These are phyloP conservation scores for Verticillium alfalfae DNA, from an alignment of 2,329 filamentous ascomycete genomes.

Conservation along the genomic window DNA sequence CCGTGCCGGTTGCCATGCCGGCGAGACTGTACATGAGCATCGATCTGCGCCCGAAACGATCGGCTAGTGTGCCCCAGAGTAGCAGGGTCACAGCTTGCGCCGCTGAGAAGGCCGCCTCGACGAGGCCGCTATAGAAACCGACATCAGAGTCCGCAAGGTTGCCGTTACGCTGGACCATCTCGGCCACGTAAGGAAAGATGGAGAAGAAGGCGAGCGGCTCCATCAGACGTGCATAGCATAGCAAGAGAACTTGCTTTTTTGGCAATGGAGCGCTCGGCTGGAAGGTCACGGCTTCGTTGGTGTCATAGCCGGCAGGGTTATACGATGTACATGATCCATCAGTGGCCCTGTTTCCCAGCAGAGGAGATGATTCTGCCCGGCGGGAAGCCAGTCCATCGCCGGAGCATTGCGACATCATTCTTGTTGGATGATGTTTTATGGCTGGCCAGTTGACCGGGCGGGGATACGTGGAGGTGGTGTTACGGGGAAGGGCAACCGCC, in stretches of 20 bases:
- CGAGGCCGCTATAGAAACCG: conserved; percentile 74
- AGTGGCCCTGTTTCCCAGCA: neutral
- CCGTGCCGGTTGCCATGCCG: conserved; percentile 56
- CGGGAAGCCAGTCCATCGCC: neutral
- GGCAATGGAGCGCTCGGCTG: conserved; percentile 16
- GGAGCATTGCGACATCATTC: neutral
- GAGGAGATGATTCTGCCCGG: neutral
- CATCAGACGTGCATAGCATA: conserved; percentile 68
- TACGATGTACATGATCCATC: neutral
- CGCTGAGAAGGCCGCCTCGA: conserved; percentile 67
- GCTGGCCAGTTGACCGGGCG: neutral
- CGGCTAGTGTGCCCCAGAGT: conserved; percentile 58
- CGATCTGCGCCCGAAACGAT: conserved; percentile 67
- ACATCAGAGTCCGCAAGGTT: conserved; percentile 58
- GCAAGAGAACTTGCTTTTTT: conserved; percentile 60
- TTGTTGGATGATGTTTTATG: neutral
- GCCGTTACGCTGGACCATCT: conserved; percentile 68
- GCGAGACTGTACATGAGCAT: conserved; percentile 62
- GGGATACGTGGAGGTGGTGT: neutral
- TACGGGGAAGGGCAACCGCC: neutral
- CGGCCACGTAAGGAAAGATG: conserved; percentile 75
- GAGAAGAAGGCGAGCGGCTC: conserved; percentile 80
- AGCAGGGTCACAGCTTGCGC: conserved; percentile 77
- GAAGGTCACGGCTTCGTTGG: neutral
- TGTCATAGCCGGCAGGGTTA: neutral